Evolutionary conservation across 2,329 filamentous ascomycete species (phyloP).

Genomic region (Eutypella sp.): DNA sequence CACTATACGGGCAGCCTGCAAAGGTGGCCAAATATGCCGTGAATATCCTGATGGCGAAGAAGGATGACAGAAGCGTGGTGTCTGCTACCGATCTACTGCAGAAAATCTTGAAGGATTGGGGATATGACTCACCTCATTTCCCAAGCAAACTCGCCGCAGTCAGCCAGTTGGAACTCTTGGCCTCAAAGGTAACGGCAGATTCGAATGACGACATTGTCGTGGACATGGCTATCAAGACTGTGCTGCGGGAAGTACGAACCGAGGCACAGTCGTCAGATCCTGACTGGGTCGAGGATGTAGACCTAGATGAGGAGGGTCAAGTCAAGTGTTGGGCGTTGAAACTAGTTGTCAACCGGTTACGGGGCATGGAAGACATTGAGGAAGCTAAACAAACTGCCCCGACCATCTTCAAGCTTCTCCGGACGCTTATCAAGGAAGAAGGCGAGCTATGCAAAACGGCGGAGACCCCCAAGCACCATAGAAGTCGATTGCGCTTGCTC

Average conservation of each 20-base stretch:
- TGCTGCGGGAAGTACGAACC: constrained; percentile 66
- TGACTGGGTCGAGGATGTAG: constrained; percentile 62
- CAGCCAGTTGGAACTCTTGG: constrained; percentile 71
- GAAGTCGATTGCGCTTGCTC: constrained; percentile 72
- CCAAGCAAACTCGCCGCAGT: constrained; percentile 69
- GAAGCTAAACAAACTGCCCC: constrained; percentile 55
- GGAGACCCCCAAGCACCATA: constrained; percentile 73
- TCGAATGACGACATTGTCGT: constrained; percentile 73
- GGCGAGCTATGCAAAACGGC: constrained; percentile 76
- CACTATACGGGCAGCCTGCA: constrained; percentile 73
- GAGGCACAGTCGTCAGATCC: constrained; percentile 53
- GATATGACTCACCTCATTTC: constrained; percentile 68
- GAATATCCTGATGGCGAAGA: constrained; percentile 76
- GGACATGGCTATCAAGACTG: constrained; percentile 68
- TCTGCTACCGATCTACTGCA: constrained; percentile 79
- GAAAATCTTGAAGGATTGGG: constrained; percentile 68
- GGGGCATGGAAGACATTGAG: constrained; percentile 50
- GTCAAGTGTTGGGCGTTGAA: constrained; percentile 82
- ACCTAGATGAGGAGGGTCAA: constrained; percentile 73
- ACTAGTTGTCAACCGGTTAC: constrained; percentile 79
- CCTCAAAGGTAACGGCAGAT: constrained; percentile 67
- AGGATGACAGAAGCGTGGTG: constrained; percentile 69
- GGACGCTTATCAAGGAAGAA: constrained; percentile 66
- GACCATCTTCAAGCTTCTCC: constrained; percentile 73
- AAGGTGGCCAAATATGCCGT: constrained; percentile 90